phyloP scores from a whole-genome alignment of 352 stramenopile genomes.

The Phytophthora ramorum region DNA sequence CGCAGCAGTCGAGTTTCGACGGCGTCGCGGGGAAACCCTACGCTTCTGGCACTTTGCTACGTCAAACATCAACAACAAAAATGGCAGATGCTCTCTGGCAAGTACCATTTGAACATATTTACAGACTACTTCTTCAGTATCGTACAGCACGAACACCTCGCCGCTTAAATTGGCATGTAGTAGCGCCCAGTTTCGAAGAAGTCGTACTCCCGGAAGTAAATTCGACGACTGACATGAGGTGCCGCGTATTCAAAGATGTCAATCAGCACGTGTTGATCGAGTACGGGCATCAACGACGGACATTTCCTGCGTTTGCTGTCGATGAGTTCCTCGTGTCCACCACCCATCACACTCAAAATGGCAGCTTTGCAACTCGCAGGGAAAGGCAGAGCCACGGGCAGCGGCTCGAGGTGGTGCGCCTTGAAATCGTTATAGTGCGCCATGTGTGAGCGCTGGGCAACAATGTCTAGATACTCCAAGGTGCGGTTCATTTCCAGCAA shows the following conservation, averaged over 20 bases:
- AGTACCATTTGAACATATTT: background rate
- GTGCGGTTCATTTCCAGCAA: constrained; percentile 29
- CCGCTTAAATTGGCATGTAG: constrained; percentile 28
- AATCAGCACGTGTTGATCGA: constrained; percentile 28
- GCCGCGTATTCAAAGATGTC: constrained; percentile 33
- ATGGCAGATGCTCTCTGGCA: no score
- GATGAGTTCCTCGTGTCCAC: background rate
- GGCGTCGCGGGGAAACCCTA: background rate
- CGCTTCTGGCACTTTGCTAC: no score
- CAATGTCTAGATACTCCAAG: constrained; percentile 33
- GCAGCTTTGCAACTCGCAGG: constrained; percentile 21
- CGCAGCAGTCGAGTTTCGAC: background rate
- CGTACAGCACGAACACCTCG: background rate
- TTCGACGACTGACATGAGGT: constrained; percentile 18
- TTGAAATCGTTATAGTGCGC: constrained; percentile 28
- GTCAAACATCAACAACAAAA: no score
- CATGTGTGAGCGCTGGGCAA: constrained; percentile 18
- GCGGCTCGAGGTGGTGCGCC: constrained; percentile 22
- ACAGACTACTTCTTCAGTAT: background rate
- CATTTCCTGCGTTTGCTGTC: constrained; percentile 21
- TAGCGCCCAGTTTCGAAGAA: constrained; percentile 25
- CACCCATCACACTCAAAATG: constrained; percentile 30
- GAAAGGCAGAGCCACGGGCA: constrained; percentile 15
- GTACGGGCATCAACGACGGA: constrained; percentile 4
- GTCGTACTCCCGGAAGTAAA: constrained; percentile 33